phyloP scores from a whole-genome alignment of 2,329 filamentous ascomycete species.

The Epichloe uncinata region DNA sequence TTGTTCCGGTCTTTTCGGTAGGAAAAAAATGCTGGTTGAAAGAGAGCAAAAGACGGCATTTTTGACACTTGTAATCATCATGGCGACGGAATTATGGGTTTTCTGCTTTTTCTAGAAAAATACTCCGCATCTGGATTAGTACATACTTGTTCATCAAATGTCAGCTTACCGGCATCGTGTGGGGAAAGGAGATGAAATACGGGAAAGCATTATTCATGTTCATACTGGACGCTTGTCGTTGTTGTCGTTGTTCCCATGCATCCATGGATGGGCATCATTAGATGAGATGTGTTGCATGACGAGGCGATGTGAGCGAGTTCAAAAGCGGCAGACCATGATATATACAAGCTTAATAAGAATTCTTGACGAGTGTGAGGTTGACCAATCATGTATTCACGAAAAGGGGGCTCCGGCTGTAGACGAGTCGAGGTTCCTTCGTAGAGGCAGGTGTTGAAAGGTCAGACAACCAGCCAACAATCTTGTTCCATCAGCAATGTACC shows the following conservation, averaged over 20 bases:
- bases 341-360: not conserved
- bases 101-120: not conserved
- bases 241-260: not conserved
- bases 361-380: not conserved
- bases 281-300: not conserved
- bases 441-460: no score
- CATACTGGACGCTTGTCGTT: not conserved
- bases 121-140: no score
- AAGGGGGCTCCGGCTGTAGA: no score
- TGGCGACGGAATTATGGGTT: not conserved
- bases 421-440: no score
- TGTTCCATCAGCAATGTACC: no score
- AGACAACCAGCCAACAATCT: no score
- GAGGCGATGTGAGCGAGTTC: not conserved
- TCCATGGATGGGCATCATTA: not conserved
- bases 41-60: not conserved
- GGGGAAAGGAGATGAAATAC: not conserved
- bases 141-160: no score
- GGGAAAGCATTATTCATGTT: not conserved
- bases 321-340: not conserved
- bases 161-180: not conserved
- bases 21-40: conserved; percentile 3
- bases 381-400: no score
- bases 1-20: conserved; percentile 30
- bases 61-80: not conserved